phyloP scores from a whole-genome alignment of 192 early-diverging fungal genomes.

The Powellomyces hirtus region DNA sequence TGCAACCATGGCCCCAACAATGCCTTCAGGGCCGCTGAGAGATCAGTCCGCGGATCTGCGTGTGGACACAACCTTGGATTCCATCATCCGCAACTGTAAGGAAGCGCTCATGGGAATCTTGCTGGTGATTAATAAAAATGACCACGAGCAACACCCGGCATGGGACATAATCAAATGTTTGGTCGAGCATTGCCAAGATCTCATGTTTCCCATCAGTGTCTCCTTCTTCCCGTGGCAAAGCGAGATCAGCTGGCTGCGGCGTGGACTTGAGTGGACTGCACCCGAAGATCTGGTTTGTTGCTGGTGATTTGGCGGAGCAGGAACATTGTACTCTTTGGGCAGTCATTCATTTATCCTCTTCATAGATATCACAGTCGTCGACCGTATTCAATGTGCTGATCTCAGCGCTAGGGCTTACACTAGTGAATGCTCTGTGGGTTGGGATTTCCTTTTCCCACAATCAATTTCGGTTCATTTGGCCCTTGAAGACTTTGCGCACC shows the following conservation, averaged over 20 bases:
- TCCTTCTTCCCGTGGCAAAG: slow-evolving; percentile 35
- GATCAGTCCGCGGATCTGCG: no score
- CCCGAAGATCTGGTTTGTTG: slow-evolving; percentile 37
- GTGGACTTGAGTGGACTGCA: slow-evolving; percentile 27
- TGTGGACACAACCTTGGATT: neutral
- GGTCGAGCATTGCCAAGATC: slow-evolving; percentile 48
- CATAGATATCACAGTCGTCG: slow-evolving; percentile 9
- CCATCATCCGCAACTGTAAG: slow-evolving; percentile 19
- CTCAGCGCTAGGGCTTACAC: slow-evolving; percentile 11
- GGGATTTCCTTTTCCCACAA: slow-evolving; percentile 46
- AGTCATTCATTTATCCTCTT: neutral
- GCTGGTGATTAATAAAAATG: slow-evolving; percentile 42
- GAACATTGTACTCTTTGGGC: neutral
- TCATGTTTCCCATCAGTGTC: slow-evolving; percentile 32
- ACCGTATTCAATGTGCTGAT: slow-evolving; percentile 21
- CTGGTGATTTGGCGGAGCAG: neutral
- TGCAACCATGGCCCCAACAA: no score
- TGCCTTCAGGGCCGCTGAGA: no score
- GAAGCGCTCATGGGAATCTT: slow-evolving; percentile 45
- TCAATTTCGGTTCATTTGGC: slow-evolving; percentile 48
- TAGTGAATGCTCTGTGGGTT: slow-evolving; percentile 41
- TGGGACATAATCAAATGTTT: slow-evolving; percentile 27
- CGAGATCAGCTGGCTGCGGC: slow-evolving; percentile 37
- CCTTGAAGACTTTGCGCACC: slow-evolving; percentile 38
- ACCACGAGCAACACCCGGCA: neutral